Percentiles rank a stretch among this genome's conserved stretches.
Conservation (phyloP, 352 stramenopile species). For the Phytophthora citrophthora region DNA sequence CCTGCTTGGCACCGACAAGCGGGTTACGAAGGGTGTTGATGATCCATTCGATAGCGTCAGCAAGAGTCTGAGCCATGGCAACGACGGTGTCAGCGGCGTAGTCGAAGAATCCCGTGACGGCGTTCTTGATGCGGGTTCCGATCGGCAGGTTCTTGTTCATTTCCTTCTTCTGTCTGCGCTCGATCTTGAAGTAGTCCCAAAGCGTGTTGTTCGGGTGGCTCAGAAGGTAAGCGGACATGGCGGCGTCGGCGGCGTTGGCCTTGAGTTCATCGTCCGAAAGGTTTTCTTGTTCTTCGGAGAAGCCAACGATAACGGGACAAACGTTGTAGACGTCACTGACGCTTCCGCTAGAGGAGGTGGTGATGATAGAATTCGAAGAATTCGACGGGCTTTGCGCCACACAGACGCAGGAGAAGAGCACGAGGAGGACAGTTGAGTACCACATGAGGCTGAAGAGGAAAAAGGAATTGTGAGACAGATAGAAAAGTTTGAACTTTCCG, state of each 20-base stretch:
- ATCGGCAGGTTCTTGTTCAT: slow-evolving; percentile 22
- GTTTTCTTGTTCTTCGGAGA: slow-evolving; percentile 23
- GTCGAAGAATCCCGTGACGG: slow-evolving; percentile 17
- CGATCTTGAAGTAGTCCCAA: slow-evolving; percentile 39
- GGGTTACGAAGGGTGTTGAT: slow-evolving; percentile 26
- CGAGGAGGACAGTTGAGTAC: slow-evolving; percentile 18
- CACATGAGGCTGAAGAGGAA: slow-evolving; percentile 22
- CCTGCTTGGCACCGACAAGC: slow-evolving; percentile 18
- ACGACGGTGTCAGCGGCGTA: slow-evolving; percentile 21
- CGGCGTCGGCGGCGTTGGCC: slow-evolving; percentile 25
- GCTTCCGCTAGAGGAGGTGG: slow-evolving; percentile 4
- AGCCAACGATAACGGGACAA: slow-evolving; percentile 27
- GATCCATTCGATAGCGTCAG: slow-evolving; percentile 27
- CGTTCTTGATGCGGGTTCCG: slow-evolving; percentile 9
- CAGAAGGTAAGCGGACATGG: slow-evolving; percentile 30
- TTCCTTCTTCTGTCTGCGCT: slow-evolving; percentile 18
- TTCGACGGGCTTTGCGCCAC: slow-evolving; percentile 9
- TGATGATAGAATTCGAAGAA: neutral
- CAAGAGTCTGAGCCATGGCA: slow-evolving; percentile 22
- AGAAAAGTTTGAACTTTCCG: neutral
- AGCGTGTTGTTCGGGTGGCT: slow-evolving; percentile 36
- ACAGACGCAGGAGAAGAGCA: slow-evolving; percentile 20
- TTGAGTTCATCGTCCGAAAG: slow-evolving; percentile 29
- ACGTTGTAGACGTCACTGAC: slow-evolving; percentile 31
- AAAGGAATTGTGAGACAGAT: slow-evolving; percentile 21